These are phyloP conservation scores for Calonectria fujianensis DNA, from an alignment of 2,329 filamentous ascomycete species.

Conservation along the genomic window DNA sequence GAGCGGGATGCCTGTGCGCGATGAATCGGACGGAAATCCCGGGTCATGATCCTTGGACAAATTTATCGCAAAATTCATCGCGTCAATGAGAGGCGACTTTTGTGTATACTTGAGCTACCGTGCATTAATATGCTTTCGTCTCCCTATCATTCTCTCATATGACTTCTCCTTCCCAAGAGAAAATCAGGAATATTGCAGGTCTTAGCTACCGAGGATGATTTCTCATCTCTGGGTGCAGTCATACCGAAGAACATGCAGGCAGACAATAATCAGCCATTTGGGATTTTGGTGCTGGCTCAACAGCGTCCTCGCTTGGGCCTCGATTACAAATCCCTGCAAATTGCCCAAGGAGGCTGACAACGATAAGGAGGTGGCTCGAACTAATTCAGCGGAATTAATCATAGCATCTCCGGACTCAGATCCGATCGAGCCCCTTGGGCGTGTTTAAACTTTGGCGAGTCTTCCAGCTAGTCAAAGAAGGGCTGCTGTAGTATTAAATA, in stretches of 20 bases:
- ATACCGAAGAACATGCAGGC: background rate
- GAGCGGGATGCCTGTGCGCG: conserved; percentile 19
- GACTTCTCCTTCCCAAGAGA: background rate
- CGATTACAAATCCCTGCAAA: background rate
- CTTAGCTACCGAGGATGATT: background rate
- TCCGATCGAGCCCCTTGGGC: background rate
- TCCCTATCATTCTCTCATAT: background rate
- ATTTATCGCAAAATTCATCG: background rate
- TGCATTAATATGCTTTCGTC: background rate
- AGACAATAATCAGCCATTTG: background rate
- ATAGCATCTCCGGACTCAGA: background rate
- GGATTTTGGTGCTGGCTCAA: too few relatives aligned
- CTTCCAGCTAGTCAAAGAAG: background rate
- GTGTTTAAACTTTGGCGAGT: conserved; percentile 1
- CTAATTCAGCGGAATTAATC: background rate
- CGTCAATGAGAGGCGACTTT: background rate
- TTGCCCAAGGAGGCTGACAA: background rate
- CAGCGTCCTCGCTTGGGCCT: background rate
- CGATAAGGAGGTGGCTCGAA: background rate
- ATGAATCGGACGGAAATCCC: background rate
- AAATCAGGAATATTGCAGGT: background rate
- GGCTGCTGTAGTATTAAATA: background rate
- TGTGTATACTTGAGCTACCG: background rate
- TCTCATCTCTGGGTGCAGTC: background rate
- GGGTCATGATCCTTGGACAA: background rate